Evolutionary conservation across 1,139 yeast species (phyloP).

Genomic region (Hansenula lynferdii): DNA sequence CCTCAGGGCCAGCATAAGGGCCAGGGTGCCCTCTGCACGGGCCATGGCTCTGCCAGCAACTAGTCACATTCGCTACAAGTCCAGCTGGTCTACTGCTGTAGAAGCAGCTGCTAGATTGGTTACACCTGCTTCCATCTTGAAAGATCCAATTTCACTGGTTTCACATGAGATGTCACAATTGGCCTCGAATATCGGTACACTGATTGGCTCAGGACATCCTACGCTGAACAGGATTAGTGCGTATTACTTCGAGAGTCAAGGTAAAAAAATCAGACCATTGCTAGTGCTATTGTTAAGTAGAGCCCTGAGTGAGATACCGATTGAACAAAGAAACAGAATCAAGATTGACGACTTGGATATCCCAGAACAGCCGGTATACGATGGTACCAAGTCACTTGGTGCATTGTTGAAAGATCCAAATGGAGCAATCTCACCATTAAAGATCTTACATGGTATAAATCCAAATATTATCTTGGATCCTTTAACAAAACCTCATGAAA

Average conservation of each 20-base stretch:
- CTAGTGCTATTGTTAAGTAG: constrained; percentile 79
- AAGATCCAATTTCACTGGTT: constrained; percentile 89
- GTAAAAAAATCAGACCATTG: constrained; percentile 91
- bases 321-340: constrained; percentile 60
- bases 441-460: constrained; percentile 82
- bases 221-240: constrained; percentile 84
- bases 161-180: constrained; percentile 90
- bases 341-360: constrained; percentile 59
- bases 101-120: constrained; percentile 78
- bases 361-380: constrained; percentile 54
- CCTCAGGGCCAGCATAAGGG: neutral
- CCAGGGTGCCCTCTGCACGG: neutral
- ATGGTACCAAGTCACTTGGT: constrained; percentile 32
- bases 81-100: constrained; percentile 57
- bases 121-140: constrained; percentile 54
- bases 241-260: constrained; percentile 93
- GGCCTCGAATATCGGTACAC: constrained; percentile 79
- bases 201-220: constrained; percentile 93
- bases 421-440: constrained; percentile 65
- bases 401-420: constrained; percentile 23
- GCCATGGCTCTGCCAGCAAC: too few species aligned
- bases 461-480: constrained; percentile 80
- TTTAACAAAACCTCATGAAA: constrained; percentile 73
- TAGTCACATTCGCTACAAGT: constrained; percentile 16
- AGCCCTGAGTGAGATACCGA: constrained; percentile 75